Evolutionary conservation across 2,329 filamentous ascomycete genomes (phyloP).

Genomic region (Colletotrichum neosansevieriae): DNA sequence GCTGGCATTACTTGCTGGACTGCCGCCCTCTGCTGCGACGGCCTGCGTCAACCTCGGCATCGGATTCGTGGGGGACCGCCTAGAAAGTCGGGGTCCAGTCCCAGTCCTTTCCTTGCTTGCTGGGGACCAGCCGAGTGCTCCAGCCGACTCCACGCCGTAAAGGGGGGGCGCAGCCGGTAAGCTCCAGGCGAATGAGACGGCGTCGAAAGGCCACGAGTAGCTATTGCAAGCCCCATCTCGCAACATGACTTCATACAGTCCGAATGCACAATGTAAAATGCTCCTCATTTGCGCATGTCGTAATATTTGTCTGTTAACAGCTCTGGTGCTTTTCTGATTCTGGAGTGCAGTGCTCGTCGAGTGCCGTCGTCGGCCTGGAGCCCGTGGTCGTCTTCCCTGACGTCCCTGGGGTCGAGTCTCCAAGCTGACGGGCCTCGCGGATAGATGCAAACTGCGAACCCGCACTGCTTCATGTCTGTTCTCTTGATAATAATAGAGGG

Average conservation of each 20-base stretch:
- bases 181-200: conserved; percentile 52
- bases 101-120: conserved; percentile 37
- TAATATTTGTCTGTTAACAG: conserved; percentile 33
- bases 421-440: conserved; percentile 12
- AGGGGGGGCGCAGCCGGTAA: conserved; percentile 23
- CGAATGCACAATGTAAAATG: conserved; percentile 35
- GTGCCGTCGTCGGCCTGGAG: conserved; percentile 10
- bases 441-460: conserved; percentile 7
- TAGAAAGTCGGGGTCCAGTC: conserved; percentile 34
- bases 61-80: conserved; percentile 35
- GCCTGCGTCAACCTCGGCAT: conserved; percentile 36
- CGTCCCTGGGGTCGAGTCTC: conserved; percentile 3
- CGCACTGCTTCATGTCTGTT: conserved; percentile 40
- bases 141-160: conserved; percentile 6
- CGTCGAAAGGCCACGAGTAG: conserved; percentile 54
- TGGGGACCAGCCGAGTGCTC: conserved; percentile 22
- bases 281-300: background rate
- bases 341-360: conserved; percentile 20
- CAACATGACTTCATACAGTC: conserved; percentile 29
- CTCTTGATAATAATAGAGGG: conserved; percentile 57
- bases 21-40: conserved; percentile 15
- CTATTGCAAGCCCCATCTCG: conserved; percentile 22
- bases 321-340: conserved; percentile 2
- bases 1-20: conserved; percentile 1
- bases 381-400: conserved; percentile 26